phyloP scores from a whole-genome alignment of 352 stramenopile species.

The Phytophthora ohioensis region DNA sequence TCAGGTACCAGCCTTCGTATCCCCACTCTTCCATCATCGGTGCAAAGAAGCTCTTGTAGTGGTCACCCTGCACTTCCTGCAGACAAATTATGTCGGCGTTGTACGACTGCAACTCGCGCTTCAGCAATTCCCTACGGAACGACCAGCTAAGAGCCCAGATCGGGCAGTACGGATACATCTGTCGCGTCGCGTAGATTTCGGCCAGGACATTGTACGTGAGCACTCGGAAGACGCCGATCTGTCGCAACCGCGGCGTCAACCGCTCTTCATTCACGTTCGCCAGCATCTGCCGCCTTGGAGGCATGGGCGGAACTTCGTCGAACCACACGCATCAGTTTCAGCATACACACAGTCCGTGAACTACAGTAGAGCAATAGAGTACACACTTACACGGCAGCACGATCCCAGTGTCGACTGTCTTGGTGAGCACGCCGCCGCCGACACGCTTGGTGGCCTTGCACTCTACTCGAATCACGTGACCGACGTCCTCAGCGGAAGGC shows the following conservation, averaged over 20 bases:
- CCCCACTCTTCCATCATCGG: slow-evolving; percentile 95
- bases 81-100: slow-evolving; percentile 98
- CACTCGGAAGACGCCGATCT: slow-evolving; percentile 86
- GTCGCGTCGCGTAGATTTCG: slow-evolving; percentile 91
- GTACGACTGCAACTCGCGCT: slow-evolving; percentile 91
- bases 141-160: slow-evolving; percentile 98
- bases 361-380: slow-evolving; percentile 34
- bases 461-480: slow-evolving; percentile 84
- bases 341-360: slow-evolving; percentile 19
- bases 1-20: slow-evolving; percentile 98
- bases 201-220: slow-evolving; percentile 94
- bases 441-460: slow-evolving; percentile 73
- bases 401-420: slow-evolving; percentile 86
- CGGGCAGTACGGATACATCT: slow-evolving; percentile 97
- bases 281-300: slow-evolving; percentile 83
- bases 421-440: slow-evolving; percentile 63
- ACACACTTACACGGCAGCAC: slow-evolving; percentile 84
- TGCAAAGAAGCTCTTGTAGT: slow-evolving; percentile 98
- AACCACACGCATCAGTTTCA: slow-evolving; percentile 41
- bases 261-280: slow-evolving; percentile 84
- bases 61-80: slow-evolving; percentile 98
- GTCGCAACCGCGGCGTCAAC: slow-evolving; percentile 70
- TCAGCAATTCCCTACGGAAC: slow-evolving; percentile 93
- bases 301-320: slow-evolving; percentile 75
- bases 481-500: slow-evolving; percentile 70